Conservation (phyloP, 176 grass and related monocot genomes). For the Oryza meridionalis region DNA sequence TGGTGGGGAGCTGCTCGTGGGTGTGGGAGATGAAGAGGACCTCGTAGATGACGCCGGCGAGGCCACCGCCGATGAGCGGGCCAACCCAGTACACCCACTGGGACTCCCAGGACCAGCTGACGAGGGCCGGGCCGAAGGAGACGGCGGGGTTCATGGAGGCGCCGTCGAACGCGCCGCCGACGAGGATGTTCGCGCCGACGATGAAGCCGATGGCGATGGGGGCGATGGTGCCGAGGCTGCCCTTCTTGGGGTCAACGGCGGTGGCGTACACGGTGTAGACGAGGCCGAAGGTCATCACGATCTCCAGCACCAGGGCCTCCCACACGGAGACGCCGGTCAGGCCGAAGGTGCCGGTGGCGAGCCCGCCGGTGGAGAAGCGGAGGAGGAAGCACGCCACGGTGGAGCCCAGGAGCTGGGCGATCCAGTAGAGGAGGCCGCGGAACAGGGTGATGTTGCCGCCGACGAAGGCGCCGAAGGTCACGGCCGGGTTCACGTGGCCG, state of each 20-base stretch:
- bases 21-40: constrained; percentile 72
- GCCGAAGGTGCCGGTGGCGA: constrained; percentile 65
- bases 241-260: constrained; percentile 85
- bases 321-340: constrained; percentile 60
- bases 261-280: constrained; percentile 99
- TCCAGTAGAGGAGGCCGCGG: constrained; percentile 85
- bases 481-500: constrained; percentile 95
- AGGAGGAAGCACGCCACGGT: constrained; percentile 77
- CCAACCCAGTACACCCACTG: constrained; percentile 98
- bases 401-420: constrained; percentile 89
- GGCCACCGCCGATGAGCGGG: constrained; percentile 79
- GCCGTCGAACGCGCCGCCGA: constrained; percentile 79
- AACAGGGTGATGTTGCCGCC: constrained; percentile 97
- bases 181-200: constrained; percentile 90
- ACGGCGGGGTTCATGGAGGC: constrained; percentile 99
- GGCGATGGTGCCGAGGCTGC: constrained; percentile 80
- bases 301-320: constrained; percentile 82
- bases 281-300: constrained; percentile 97
- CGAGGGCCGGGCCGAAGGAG: constrained; percentile 85
- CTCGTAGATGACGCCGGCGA: constrained; percentile 83
- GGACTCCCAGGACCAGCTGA: constrained; percentile 86
- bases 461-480: constrained; percentile 90
- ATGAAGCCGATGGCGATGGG: constrained; percentile 97
- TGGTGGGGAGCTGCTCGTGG: constrained; percentile 81
- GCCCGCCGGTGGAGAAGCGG: constrained; percentile 74